Percentiles rank a stretch among this genome's conserved stretches.
Evolutionary conservation across 2,329 filamentous ascomycete genomes (phyloP).

Genomic region (Amesomyces nigricolor): DNA sequence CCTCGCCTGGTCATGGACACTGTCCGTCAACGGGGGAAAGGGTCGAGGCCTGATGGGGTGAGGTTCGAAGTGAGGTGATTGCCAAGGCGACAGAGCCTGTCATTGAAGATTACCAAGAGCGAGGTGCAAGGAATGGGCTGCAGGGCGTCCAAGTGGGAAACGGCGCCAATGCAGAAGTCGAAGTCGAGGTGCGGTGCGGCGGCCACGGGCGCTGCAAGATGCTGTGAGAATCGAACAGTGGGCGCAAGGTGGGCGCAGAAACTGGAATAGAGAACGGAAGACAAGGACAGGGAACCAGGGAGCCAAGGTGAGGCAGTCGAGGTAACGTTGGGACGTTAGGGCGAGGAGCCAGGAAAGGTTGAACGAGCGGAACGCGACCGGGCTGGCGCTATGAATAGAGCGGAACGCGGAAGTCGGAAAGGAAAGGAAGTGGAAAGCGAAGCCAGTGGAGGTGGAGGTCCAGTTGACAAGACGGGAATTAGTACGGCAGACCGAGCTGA

Average conservation of each 20-base stretch:
- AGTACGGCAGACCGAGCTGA: too few relatives aligned
- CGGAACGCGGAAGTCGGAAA: neutral
- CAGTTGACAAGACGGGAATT: neutral
- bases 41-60: neutral
- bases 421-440: neutral
- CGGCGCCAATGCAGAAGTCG: neutral
- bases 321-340: neutral
- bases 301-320: neutral
- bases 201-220: too few relatives aligned
- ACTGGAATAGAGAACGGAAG: neutral
- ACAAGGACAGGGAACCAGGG: neutral
- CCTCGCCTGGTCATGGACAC: neutral
- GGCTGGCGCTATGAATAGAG: slow-evolving; percentile 15
- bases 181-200: neutral
- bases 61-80: slow-evolving; percentile 14
- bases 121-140: slow-evolving; percentile 5
- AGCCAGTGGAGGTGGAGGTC: too few relatives aligned
- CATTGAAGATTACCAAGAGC: slow-evolving; percentile 15
- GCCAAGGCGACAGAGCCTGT: slow-evolving; percentile 23
- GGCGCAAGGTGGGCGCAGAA: too few relatives aligned
- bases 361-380: slow-evolving; percentile 18
- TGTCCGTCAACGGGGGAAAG: neutral
- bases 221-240: too few relatives aligned
- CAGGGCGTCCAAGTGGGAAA: neutral
- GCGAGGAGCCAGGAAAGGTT: neutral